Evolutionary conservation across 225 moss, liverwort and hornwort species (phyloP).

Genomic region (Bryum argenteum): DNA sequence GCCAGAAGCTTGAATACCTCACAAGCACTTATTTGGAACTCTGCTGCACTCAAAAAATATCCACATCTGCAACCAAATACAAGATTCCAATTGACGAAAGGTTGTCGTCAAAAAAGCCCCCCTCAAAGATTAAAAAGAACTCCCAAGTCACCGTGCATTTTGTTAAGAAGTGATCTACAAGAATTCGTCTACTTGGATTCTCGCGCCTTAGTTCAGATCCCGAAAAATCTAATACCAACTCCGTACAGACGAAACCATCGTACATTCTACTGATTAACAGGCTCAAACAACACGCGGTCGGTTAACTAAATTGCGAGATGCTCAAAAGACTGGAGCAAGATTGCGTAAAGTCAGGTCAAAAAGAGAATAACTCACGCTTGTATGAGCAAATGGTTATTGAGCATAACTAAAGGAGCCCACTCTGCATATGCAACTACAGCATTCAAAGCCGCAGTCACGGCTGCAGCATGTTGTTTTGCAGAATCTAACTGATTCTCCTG

Average conservation of each 20-base stretch:
- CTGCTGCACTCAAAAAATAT: slow-evolving; percentile 69
- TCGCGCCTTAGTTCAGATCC: background rate
- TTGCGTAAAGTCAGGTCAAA: slow-evolving; percentile 8
- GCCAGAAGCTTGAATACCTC: slow-evolving; percentile 90
- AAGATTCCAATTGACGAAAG: slow-evolving; percentile 22
- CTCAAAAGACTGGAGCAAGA: background rate
- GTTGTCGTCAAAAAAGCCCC: slow-evolving; percentile 6
- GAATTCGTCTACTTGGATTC: background rate
- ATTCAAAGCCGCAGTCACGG: slow-evolving; percentile 83
- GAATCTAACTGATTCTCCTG: slow-evolving; percentile 68
- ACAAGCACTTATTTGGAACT: slow-evolving; percentile 81
- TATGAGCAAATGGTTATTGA: slow-evolving; percentile 79
- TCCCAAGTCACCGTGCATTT: background rate
- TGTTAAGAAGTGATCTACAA: slow-evolving; percentile 5
- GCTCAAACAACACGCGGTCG: background rate
- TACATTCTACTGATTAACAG: slow-evolving; percentile 1
- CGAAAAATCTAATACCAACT: background rate
- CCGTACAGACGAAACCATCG: background rate
- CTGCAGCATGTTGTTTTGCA: slow-evolving; percentile 75
- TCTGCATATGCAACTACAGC: slow-evolving; percentile 87
- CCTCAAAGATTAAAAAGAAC: background rate
- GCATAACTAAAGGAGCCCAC: slow-evolving; percentile 86
- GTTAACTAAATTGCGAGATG: background rate
- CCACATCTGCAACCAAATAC: slow-evolving; percentile 49
- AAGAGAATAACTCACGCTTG: slow-evolving; percentile 71